Evolutionary conservation across 1,284 basidiomycete genomes (phyloP).

Genomic region (Stereum hirsutum): DNA sequence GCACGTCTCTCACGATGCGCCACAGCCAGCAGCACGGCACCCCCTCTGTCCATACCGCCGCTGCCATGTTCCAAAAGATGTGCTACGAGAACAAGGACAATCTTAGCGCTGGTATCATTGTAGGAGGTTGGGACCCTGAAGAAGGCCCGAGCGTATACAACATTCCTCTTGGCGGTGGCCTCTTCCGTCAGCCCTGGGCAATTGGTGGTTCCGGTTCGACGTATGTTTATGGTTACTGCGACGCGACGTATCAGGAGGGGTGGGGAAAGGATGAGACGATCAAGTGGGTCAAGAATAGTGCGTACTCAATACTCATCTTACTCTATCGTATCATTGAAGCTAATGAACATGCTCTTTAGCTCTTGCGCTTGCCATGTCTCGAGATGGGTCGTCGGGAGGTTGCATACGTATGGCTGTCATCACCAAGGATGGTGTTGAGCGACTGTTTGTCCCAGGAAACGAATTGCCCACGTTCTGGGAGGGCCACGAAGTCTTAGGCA

Average conservation of each 20-base stretch:
- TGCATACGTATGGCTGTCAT: conserved; percentile 97
- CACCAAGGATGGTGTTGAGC: conserved; percentile 84
- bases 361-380: conserved; percentile 90
- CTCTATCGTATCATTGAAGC: neutral
- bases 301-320: conserved; percentile 23
- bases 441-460: conserved; percentile 93
- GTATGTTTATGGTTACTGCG: conserved; percentile 98
- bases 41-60: conserved; percentile 79
- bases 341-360: conserved; percentile 37
- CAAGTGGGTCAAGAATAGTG: conserved; percentile 94
- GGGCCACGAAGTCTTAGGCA: conserved; percentile 60
- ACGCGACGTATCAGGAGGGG: conserved; percentile 95
- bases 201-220: conserved; percentile 96
- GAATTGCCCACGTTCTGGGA: conserved; percentile 84
- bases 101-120: conserved; percentile 92
- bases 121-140: conserved; percentile 96
- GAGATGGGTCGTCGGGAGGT: conserved; percentile 97
- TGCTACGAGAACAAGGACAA: conserved; percentile 94
- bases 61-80: conserved; percentile 80
- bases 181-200: conserved; percentile 94
- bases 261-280: conserved; percentile 90
- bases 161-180: conserved; percentile 88
- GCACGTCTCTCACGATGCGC: neutral
- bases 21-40: conserved; percentile 56
- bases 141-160: conserved; percentile 95